These are phyloP conservation scores for Vinca minor DNA, from an alignment of 257 asterid genomes.

Conservation along the genomic window DNA sequence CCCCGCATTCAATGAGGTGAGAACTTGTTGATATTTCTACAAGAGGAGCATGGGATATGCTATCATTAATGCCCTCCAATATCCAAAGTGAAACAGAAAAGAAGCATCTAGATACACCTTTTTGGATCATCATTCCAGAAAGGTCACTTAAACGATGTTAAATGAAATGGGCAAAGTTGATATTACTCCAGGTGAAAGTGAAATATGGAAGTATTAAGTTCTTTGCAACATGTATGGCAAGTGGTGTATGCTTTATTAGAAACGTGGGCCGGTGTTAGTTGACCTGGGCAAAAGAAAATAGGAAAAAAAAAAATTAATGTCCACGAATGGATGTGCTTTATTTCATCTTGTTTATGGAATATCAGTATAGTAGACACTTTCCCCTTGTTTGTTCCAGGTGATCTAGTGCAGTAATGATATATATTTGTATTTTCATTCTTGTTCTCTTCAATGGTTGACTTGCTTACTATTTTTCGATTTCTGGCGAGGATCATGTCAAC, in stretches of 20 bases:
- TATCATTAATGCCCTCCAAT: background rate
- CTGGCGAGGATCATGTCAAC: background rate
- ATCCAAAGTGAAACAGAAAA: background rate
- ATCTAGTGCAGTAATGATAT: background rate
- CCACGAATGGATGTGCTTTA: background rate
- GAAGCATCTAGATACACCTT: constrained; percentile 55
- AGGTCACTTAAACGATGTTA: constrained; percentile 82
- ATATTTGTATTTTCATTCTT: background rate
- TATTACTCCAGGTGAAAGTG: constrained; percentile 39
- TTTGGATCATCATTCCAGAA: constrained; percentile 41
- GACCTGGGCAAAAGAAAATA: background rate
- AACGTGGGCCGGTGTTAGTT: background rate
- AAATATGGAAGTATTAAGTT: constrained; percentile 34
- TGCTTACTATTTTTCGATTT: background rate
- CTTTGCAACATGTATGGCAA: constrained; percentile 36
- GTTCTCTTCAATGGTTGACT: background rate
- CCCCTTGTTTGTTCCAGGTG: background rate
- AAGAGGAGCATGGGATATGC: background rate
- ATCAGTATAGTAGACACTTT: background rate
- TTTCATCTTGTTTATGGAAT: background rate
- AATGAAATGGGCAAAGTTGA: constrained; percentile 33
- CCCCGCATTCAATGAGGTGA: too few species aligned
- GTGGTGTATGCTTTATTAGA: background rate
- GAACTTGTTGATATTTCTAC: background rate
- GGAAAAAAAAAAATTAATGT: background rate